A percentile compares a stretch with the other conserved stretches of the same genome.
These are phyloP conservation scores for Sordariomycetes sp. DNA, from an alignment of 2,329 filamentous ascomycete genomes.

Conservation along the genomic window DNA sequence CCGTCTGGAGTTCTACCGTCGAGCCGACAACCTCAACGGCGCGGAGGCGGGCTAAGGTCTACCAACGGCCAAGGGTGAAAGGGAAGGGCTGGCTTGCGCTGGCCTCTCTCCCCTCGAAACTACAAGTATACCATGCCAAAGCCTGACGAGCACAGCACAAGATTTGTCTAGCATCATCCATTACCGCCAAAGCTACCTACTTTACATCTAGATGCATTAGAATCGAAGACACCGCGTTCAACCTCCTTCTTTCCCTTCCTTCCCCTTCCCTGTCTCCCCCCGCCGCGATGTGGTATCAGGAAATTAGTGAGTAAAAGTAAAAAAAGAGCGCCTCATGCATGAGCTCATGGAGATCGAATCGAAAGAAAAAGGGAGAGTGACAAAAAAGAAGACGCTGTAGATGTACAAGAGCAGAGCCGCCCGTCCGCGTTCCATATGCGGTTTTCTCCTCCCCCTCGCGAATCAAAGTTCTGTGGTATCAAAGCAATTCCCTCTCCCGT, in stretches of 20 bases:
- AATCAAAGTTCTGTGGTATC: not conserved
- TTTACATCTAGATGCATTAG: not conserved
- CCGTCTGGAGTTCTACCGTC: no score
- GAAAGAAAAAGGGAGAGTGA: conserved; percentile 7
- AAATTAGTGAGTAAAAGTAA: not conserved
- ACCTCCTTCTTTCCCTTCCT: not conserved
- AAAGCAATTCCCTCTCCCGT: not conserved
- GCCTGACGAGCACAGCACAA: not conserved
- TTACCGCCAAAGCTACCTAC: not conserved
- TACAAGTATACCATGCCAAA: no score
- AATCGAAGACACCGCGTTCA: not conserved
- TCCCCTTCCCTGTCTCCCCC: not conserved
- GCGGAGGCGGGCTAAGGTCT: no score
- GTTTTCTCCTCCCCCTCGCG: not conserved
- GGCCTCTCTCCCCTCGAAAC: no score
- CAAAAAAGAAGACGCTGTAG: not conserved
- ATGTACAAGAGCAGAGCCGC: not conserved
- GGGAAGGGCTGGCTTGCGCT: no score
- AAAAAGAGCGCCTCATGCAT: not conserved
- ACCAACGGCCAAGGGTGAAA: no score
- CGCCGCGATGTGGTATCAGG: not conserved
- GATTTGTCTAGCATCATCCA: not conserved
- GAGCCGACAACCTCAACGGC: no score
- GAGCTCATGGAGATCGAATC: not conserved
- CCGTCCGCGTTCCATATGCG: not conserved